A percentile compares a stretch with the other conserved stretches of the same genome.
These are phyloP conservation scores for Mucuna pruriens DNA, from an alignment of 306 rosid genomes.

Conservation along the genomic window DNA sequence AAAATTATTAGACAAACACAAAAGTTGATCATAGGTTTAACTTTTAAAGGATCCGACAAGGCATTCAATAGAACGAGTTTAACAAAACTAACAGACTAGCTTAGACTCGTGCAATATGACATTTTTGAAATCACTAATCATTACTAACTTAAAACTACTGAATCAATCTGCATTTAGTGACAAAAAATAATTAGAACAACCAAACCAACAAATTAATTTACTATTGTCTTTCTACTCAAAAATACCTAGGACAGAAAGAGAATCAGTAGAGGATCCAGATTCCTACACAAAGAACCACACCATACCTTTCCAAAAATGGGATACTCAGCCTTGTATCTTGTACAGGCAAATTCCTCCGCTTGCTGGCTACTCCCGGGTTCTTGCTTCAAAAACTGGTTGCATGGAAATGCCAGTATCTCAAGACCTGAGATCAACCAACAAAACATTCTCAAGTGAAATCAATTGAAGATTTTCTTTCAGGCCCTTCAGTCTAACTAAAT, in stretches of 20 bases:
- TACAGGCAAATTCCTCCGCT: slow-evolving; percentile 70
- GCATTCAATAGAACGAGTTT: neutral
- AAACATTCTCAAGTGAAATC: slow-evolving; percentile 14
- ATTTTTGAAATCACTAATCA: neutral
- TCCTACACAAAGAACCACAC: neutral
- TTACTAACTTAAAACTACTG: slow-evolving; percentile 9
- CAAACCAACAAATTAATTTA: neutral
- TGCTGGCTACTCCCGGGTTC: slow-evolving; percentile 76
- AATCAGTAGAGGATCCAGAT: neutral
- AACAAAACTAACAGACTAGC: neutral
- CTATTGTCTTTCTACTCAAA: neutral
- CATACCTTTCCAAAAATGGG: slow-evolving; percentile 85
- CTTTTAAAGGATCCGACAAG: neutral
- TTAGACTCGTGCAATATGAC: slow-evolving; percentile 21
- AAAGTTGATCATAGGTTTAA: slow-evolving; percentile 11
- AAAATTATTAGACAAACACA: neutral
- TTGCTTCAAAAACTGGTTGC: slow-evolving; percentile 83
- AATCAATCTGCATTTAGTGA: neutral
- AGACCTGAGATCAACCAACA: slow-evolving; percentile 58
- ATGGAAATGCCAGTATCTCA: slow-evolving; percentile 91
- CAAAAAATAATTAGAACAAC: neutral
- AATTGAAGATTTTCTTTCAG: neutral
- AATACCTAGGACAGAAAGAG: neutral
- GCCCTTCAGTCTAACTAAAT: slow-evolving; percentile 10
- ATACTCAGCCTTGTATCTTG: slow-evolving; percentile 85